Percentiles rank a stretch among this genome's conserved stretches.
These are phyloP conservation scores for Alternaria arborescens DNA, from an alignment of 2,329 filamentous ascomycete species.

Conservation along the genomic window DNA sequence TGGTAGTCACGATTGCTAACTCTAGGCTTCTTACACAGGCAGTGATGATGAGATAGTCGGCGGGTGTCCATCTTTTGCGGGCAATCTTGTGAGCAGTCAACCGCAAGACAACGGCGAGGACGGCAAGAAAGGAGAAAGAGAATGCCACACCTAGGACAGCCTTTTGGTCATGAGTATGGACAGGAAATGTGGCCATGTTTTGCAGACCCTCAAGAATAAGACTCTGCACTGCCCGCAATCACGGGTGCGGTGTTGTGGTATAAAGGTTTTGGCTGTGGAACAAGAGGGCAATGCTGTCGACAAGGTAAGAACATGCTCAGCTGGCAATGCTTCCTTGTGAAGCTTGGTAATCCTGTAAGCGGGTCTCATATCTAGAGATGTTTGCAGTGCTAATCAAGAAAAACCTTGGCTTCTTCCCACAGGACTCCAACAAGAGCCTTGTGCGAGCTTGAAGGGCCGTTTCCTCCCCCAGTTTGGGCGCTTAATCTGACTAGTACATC, in stretches of 20 bases:
- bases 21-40: not conserved
- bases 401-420: not conserved
- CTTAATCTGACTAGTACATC: not conserved
- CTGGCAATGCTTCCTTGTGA: not conserved
- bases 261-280: not conserved
- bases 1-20: not conserved
- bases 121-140: not conserved
- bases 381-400: not conserved
- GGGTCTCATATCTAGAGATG: not conserved
- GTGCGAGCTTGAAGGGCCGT: not conserved
- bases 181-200: not conserved
- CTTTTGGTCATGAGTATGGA: slow-evolving; percentile 3
- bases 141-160: not conserved
- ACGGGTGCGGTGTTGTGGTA: not conserved
- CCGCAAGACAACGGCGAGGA: not conserved
- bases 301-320: not conserved
- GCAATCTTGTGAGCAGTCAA: not conserved
- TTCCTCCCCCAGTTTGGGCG: not conserved
- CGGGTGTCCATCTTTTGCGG: slow-evolving; percentile 3
- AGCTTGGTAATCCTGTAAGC: not conserved
- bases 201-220: not conserved
- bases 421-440: not conserved
- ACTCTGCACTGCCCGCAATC: not conserved
- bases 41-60: slow-evolving; percentile 5
- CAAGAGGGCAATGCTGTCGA: not conserved